Base-by-base conservation (phyloP, 192 early-diverging fungal species). In the Coemansia interrupta region DNA sequence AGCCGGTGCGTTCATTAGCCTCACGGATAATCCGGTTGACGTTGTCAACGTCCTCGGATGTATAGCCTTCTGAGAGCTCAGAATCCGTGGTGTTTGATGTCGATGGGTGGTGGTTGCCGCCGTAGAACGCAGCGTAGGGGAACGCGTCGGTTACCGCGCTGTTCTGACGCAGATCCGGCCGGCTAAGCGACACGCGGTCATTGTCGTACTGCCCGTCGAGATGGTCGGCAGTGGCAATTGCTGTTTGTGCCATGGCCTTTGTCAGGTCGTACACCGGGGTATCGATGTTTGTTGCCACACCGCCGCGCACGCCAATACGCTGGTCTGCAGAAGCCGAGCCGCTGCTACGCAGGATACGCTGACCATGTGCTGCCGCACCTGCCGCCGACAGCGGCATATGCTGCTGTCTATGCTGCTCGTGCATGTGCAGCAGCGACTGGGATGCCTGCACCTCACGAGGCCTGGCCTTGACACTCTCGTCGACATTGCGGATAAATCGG, bases 171-270 rank as follows among this genome's bases (percentile, higher is more conserved):
- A 60, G 15, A 24, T 43, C 14, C 2, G 61, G 57, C 9, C 62
- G 52, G 38, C 63, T 66, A 7, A 72, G 61, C 15, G 69, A 68
- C 10, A 72, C 54, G 13, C 65, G 65, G 26, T 78, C 75, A 51
- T 49, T 38, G 29, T 68, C 61, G 19, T 61, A 51, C 19, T 58
- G 49, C 44, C 63, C 36, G 59, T 78, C 75, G 22, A 72, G 39
- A 24, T 45, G 53, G 38, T 63, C 58, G 18, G 68, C 68, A 0
- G 64, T 68, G 1, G 57, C 39, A 2, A 78, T 58, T 2, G 74
- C 68, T 15, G 66, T 54, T 5, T 53, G 56, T 10, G 74, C 68
- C 24, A 64, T 58, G 5, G 74, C 64, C 9, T 68, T 62, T 14
- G 74, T 67, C 26, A 64, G 32, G 10, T 59, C 54, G 22, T 68